A percentile compares a stretch with the other conserved stretches of the same genome.
These are phyloP conservation scores for Mytilinidion resinicola DNA, from an alignment of 495 filamentous ascomycete genomes.

Conservation along the genomic window DNA sequence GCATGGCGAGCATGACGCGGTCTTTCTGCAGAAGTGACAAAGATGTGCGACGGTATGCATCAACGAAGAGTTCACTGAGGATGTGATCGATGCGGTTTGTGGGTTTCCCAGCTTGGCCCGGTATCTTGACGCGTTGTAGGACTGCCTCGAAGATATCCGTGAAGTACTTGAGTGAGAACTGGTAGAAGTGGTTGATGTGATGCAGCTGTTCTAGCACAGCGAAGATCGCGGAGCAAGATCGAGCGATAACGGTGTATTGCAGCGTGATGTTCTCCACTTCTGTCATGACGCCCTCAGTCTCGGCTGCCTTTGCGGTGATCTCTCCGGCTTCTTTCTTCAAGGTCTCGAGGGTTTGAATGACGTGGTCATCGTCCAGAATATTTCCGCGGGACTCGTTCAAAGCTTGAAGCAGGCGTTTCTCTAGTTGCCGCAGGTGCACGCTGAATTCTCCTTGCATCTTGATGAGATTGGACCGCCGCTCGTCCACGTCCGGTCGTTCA, in stretches of 20 bases:
- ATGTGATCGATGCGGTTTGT: conserved; percentile 77
- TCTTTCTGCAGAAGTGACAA: conserved; percentile 91
- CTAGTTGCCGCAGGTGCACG: conserved; percentile 89
- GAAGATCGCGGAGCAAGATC: conserved; percentile 93
- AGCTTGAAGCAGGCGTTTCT: conserved; percentile 88
- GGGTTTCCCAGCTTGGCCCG: conserved; percentile 67
- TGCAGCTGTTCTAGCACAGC: conserved; percentile 94
- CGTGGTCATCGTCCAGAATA: conserved; percentile 95
- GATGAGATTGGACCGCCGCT: conserved; percentile 89
- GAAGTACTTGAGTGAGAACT: conserved; percentile 98
- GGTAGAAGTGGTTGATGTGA: conserved; percentile 98
- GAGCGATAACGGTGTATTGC: conserved; percentile 86
- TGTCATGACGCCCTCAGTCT: conserved; percentile 95
- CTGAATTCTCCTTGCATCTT: conserved; percentile 99
- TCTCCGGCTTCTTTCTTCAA: conserved; percentile 95
- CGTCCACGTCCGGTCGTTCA: conserved; percentile 96
- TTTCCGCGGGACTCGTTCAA: conserved; percentile 97
- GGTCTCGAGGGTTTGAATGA: conserved; percentile 96
- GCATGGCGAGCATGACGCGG: conserved; percentile 87
- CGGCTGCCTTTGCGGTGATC: conserved; percentile 89
- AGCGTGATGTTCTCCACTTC: conserved; percentile 93
- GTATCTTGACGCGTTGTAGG: conserved; percentile 69
- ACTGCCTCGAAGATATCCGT: conserved; percentile 94
- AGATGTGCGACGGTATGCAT: conserved; percentile 87
- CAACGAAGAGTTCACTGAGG: conserved; percentile 79